phyloP scores from a whole-genome alignment of 2,329 filamentous ascomycete genomes.

The Alternaria sp. region DNA sequence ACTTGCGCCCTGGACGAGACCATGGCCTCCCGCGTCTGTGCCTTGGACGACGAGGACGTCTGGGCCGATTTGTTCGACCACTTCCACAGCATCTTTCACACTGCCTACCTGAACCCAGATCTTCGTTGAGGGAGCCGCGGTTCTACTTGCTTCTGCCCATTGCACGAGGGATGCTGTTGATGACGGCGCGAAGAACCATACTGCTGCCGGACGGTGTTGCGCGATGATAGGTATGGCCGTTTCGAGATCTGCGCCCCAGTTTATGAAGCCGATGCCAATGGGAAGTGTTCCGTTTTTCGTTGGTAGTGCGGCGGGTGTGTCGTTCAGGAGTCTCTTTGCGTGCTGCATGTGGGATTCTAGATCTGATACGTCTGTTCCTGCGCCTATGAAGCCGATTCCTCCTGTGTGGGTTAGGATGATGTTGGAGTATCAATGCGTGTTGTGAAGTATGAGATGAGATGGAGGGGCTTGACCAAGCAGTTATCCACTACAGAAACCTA shows the following conservation, averaged over 20 bases:
- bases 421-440: background rate
- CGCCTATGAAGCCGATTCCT: constrained; percentile 56
- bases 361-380: constrained; percentile 50
- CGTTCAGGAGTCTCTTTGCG: constrained; percentile 28
- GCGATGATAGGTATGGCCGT: constrained; percentile 58
- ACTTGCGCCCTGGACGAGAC: constrained; percentile 61
- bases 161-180: constrained; percentile 40
- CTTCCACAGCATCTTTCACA: constrained; percentile 61
- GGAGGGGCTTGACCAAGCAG: background rate
- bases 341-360: constrained; percentile 39
- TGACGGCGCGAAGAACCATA: constrained; percentile 68
- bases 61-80: constrained; percentile 53
- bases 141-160: constrained; percentile 41
- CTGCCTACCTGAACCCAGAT: constrained; percentile 69
- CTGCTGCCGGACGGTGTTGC: constrained; percentile 62
- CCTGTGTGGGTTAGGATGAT: constrained; percentile 32
- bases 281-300: constrained; percentile 47
- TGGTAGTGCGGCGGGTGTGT: constrained; percentile 5
- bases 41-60: constrained; percentile 70
- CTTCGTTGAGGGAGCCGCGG: constrained; percentile 48
- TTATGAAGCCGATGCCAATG: constrained; percentile 68
- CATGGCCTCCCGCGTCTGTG: constrained; percentile 69
- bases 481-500: no score
- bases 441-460: background rate
- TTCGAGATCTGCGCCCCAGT: constrained; percentile 56